Base-by-base conservation (phyloP, 306 rosid genomes). In the Boehmeria nivea region DNA sequence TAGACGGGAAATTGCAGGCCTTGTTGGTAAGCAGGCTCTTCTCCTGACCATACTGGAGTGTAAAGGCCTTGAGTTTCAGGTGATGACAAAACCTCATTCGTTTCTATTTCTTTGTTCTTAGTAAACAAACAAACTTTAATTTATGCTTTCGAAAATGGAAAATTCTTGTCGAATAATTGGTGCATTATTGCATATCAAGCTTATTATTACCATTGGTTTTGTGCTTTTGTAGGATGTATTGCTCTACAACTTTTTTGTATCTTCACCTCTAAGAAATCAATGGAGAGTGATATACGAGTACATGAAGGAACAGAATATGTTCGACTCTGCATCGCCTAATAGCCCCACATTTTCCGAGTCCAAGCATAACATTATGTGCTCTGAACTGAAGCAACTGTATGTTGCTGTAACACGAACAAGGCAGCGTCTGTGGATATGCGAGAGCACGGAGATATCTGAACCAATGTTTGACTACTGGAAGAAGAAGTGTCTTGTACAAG, bases 41-140 rank as follows among this genome's bases (percentile, higher is more conserved):
- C 79, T 87, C 12, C 63, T 87, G 49, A 87, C 95, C 4, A 67
- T 83, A 28, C 26, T 87, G 39, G 93, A 87, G 69, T 87, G 95
- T 67, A 87, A 87, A 53, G 95, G 95, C n/a, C 94, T 87, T 25
- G 94, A 87, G 31, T 87, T 87, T 69, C 94, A 87, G 95, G 95
- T 87, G 40, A 51, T 24, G 20, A 2, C 19, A 9, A 45, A 16
- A 17, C 48, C 8, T 14, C 22, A 26, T 13, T n/a, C 23, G 34
- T 23, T 44, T 31, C 33, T 10, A 22, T 18, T 48, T 44, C 8
- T 38, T 1, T 31, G 11, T 63, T 34, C 14, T n/a, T n/a, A n/a
- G n/a, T n/a, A n/a, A n/a, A n/a, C n/a, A n/a, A n/a, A n/a, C n/a
- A n/a, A n/a, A n/a, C 9, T 46, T 20, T 11, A 8, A n/a, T n/a